A percentile compares a stretch with the other conserved stretches of the same genome.
phyloP scores from a whole-genome alignment of 768 basidiomycete genomes.

The Hysterangium stoloniferum region DNA sequence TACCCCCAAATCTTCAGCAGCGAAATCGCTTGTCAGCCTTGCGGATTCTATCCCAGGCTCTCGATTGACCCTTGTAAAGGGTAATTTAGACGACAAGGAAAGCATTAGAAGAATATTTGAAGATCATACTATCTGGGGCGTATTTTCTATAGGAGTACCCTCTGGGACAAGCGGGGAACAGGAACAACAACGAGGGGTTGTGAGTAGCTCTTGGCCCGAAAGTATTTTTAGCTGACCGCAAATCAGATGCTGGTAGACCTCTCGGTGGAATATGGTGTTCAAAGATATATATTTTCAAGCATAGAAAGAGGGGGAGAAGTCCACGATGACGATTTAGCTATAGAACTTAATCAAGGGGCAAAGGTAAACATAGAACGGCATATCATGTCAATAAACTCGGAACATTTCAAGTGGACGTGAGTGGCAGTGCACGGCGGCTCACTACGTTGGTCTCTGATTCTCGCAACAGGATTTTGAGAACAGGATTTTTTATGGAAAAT shows the following conservation, averaged over 20 bases:
- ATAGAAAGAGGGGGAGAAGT: conserved; percentile 31
- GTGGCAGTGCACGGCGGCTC: conserved; percentile 12
- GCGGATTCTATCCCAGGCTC: conserved; percentile 13
- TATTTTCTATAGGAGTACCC: conserved; percentile 32
- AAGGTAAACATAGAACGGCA: conserved; percentile 34
- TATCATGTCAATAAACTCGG: conserved; percentile 23
- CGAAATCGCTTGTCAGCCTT: conserved; percentile 18
- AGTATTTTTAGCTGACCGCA: background rate
- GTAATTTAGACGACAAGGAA: conserved; percentile 25
- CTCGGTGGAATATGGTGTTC: conserved; percentile 29
- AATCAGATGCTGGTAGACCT: conserved; percentile 29
- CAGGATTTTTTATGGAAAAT: conserved; percentile 38
- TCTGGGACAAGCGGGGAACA: conserved; percentile 33
- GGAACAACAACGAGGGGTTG: conserved; percentile 35
- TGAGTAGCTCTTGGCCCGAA: conserved; percentile 13
- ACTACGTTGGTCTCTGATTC: background rate
- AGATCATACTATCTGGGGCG: conserved; percentile 31
- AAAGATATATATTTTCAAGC: conserved; percentile 30
- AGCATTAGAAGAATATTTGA: conserved; percentile 30
- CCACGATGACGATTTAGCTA: conserved; percentile 23
- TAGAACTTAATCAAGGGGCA: conserved; percentile 24
- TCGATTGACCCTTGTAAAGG: conserved; percentile 29
- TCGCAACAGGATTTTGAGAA: background rate
- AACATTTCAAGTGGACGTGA: conserved; percentile 32
- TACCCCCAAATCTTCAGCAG: conserved; percentile 22